Evolutionary conservation across 106 monocot species (phyloP).

Genomic region (Allium fistulosum): DNA sequence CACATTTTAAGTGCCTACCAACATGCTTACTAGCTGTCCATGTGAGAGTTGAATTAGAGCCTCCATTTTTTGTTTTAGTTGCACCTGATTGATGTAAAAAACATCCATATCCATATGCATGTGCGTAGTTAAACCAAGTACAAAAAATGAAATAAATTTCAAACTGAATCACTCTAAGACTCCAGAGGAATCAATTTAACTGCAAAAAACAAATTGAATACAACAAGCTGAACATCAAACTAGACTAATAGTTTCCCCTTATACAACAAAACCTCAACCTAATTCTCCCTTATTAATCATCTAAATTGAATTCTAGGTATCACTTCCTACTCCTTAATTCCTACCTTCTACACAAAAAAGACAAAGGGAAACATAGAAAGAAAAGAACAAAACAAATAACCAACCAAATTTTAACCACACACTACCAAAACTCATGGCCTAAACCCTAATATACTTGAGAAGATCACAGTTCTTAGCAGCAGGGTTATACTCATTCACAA

Average conservation of each 20-base stretch:
- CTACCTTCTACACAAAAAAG: constrained; percentile 24
- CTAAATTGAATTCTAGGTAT: constrained; percentile 6
- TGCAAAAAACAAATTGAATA: constrained; percentile 37
- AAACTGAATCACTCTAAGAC: background rate
- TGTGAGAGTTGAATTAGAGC: too few relatives aligned
- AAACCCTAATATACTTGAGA: constrained; percentile 39
- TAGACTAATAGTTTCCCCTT: background rate
- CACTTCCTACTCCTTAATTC: background rate
- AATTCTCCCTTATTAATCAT: background rate
- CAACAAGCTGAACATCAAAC: constrained; percentile 19
- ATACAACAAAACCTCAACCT: background rate
- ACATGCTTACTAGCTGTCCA: too few relatives aligned
- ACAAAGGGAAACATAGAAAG: background rate
- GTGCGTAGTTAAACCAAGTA: too few relatives aligned
- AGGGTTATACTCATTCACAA: constrained; percentile 3
- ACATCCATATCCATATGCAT: too few relatives aligned
- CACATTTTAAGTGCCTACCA: too few relatives aligned
- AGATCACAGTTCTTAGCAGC: constrained; percentile 48
- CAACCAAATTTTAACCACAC: background rate
- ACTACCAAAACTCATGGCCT: constrained; percentile 2
- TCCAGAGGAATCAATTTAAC: constrained; percentile 16
- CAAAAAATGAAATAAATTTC: too few relatives aligned
- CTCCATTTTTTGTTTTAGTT: too few relatives aligned
- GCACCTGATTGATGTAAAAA: too few relatives aligned
- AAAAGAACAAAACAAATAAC: background rate